Conservation (phyloP, 2,329 filamentous ascomycete genomes). For the Botrytis paeoniae region DNA sequence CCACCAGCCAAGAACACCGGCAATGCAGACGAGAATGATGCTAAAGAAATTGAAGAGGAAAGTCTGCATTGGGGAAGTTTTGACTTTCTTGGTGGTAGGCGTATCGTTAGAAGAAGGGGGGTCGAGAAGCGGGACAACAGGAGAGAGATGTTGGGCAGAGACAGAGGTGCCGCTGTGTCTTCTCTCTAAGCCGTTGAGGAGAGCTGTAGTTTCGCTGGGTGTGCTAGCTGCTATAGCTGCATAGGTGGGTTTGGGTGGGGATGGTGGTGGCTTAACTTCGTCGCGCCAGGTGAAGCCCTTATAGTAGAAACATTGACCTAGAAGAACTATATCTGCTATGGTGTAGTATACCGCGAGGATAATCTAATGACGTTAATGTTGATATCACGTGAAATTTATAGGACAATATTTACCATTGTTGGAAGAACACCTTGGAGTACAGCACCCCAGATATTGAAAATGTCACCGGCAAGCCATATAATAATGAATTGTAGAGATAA, state of each 20-base stretch:
- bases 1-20: constrained; percentile 84
- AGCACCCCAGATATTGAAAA: constrained; percentile 95
- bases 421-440: constrained; percentile 87
- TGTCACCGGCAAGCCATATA: constrained; percentile 89
- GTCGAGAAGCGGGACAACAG: constrained; percentile 75
- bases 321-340: constrained; percentile 81
- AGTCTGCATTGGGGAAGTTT: constrained; percentile 53
- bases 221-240: background rate
- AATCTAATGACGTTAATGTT: constrained; percentile 48
- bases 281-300: constrained; percentile 72
- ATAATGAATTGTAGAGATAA: constrained; percentile 89
- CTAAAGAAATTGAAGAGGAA: constrained; percentile 71
- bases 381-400: background rate
- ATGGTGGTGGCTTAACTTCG: constrained; percentile 45
- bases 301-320: constrained; percentile 94
- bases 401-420: constrained; percentile 66
- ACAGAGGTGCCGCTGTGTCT: constrained; percentile 53
- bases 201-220: constrained; percentile 52
- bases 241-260: constrained; percentile 39
- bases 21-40: constrained; percentile 76
- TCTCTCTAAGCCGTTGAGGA: constrained; percentile 50
- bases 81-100: constrained; percentile 42
- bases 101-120: constrained; percentile 42
- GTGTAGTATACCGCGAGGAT: constrained; percentile 95
- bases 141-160: constrained; percentile 68